Evolutionary conservation across 164 flowering plant genomes (phyloP).

Genomic region (Buxus sempervirens): DNA sequence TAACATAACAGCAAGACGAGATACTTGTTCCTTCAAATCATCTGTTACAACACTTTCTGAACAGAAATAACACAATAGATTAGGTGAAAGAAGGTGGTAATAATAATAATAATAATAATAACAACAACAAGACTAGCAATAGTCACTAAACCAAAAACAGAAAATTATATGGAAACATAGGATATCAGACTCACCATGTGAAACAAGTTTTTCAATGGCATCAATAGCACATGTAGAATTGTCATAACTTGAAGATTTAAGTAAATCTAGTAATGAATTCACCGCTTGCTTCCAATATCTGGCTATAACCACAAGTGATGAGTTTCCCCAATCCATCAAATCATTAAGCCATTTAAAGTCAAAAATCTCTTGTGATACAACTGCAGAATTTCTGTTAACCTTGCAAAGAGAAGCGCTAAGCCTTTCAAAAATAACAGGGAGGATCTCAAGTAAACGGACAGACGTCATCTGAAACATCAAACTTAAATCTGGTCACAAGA

Average conservation of each 20-base stretch:
- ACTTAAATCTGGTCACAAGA: not conserved
- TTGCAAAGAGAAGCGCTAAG: constrained; percentile 24
- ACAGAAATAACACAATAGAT: constrained; percentile 12
- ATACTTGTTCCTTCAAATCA: constrained; percentile 51
- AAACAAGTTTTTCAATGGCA: constrained; percentile 48
- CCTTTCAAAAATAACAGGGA: constrained; percentile 61
- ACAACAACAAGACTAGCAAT: not conserved
- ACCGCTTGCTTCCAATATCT: constrained; percentile 78
- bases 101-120: not conserved
- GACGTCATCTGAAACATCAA: constrained; percentile 75
- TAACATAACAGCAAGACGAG: constrained; percentile 57
- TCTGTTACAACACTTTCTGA: constrained; percentile 51
- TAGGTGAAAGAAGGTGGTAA: not conserved
- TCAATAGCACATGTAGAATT: constrained; percentile 29
- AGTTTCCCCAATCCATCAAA: constrained; percentile 81
- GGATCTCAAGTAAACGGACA: constrained; percentile 79
- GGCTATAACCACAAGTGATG: constrained; percentile 52
- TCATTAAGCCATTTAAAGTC: constrained; percentile 71
- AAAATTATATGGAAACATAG: not conserved
- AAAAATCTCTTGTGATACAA: constrained; percentile 9
- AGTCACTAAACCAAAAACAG: not conserved
- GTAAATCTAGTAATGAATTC: constrained; percentile 37
- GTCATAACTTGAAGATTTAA: constrained; percentile 35
- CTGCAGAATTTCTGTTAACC: constrained; percentile 19
- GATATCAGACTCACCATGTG: constrained; percentile 44